Base-by-base conservation (phyloP, 257 asterid genomes). In the Datura wrightii region DNA sequence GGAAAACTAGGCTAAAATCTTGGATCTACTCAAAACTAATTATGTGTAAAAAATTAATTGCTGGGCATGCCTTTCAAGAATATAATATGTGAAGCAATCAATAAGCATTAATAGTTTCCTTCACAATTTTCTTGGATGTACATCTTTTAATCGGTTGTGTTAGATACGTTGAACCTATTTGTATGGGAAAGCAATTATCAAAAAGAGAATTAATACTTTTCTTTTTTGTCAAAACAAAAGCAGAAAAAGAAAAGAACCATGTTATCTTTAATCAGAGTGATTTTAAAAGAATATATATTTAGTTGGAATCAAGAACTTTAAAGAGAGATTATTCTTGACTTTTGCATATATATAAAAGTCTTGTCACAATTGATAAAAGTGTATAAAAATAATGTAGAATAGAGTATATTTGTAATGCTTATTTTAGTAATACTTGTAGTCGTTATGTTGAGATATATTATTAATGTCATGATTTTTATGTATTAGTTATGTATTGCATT, bases 51-150 rank as follows among this genome's bases (percentile, higher is more conserved):
- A 5, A 63, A 63, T 10, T 63, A 63, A 10, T 63, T 62, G 70
- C 5, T 62, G 71, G 71, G 79, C 79, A n/a, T 19, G 18, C 79
- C 15, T 41, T 71, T 11, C 56, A 71, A 71, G 5, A 71, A 71
- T 71, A 71, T 71, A 71, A 44, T 70, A 70, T 71, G 56, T 71
- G 39, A 24, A 2, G 72, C 46, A 39, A 44, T 44, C 10, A 71
- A 44, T 10, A 18, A 42, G 8, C 37, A 42, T 59, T 59, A 19
- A 7, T 19, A 19, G 37, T 19, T 10, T 9, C 7, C 67, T n/a
- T n/a, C 67, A n/a, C 8, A 59, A 59, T 60, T 4, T 19, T 56
- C 59, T 16, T 56, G 10, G 63, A 15, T 56, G 58, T 53, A 14
- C 18, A 16, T 56, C 10, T 55, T 18, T 58, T 58, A 34, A 58